Evolutionary conservation across 2,329 filamentous ascomycete genomes (phyloP).

Genomic region (Colletotrichum sp.): DNA sequence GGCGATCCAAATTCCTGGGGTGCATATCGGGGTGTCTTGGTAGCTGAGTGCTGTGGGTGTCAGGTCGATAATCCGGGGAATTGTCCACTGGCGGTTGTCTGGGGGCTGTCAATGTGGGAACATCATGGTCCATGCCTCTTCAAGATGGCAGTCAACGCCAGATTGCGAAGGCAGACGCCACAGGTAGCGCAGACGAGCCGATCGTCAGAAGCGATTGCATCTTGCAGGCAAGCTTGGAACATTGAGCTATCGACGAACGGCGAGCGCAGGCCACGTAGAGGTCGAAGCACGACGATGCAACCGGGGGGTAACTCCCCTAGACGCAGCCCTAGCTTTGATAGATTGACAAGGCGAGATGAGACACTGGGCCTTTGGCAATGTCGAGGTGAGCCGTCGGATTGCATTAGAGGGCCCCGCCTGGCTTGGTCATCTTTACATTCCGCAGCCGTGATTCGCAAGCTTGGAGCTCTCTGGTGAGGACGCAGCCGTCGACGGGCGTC

Average conservation of each 20-base stretch:
- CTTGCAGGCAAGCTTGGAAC: not conserved
- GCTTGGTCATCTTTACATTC: not conserved
- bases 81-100: not conserved
- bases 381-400: not conserved
- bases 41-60: not conserved
- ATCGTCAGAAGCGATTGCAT: conserved; percentile 6
- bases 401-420: not conserved
- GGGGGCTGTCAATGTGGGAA: not conserved
- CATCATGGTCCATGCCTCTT: not conserved
- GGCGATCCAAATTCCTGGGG: conserved; percentile 6
- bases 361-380: not conserved
- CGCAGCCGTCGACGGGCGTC: not conserved
- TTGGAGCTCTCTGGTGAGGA: not conserved
- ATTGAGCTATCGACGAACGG: not conserved
- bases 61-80: not conserved
- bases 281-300: conserved; percentile 5
- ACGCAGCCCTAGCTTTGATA: not conserved
- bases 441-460: not conserved
- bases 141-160: not conserved
- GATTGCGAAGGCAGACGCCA: not conserved
- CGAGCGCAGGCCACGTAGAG: not conserved
- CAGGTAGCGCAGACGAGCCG: not conserved
- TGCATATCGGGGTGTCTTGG: not conserved
- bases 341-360: not conserved
- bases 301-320: not conserved